Conservation (phyloP, 1,139 yeast species). For the Taphrina flavorubra region DNA sequence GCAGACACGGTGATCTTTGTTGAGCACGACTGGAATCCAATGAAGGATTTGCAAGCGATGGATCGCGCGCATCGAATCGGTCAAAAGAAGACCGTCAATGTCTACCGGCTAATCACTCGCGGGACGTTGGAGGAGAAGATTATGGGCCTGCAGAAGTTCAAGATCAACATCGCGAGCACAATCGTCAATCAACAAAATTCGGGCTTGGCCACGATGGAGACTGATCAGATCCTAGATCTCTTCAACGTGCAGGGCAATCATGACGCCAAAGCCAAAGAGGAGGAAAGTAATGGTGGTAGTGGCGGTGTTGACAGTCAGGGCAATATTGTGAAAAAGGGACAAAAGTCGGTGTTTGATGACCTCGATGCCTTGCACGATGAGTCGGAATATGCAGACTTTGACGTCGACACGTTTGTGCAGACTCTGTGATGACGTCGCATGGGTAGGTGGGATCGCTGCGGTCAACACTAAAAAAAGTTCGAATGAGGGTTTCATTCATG, state of each 20-base stretch:
- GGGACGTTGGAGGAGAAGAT: slow-evolving; percentile 95
- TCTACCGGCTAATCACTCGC: slow-evolving; percentile 87
- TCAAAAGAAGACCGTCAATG: slow-evolving; percentile 95
- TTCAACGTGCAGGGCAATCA: slow-evolving; percentile 63
- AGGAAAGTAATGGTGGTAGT: slow-evolving; percentile 52
- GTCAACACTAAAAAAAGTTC: not conserved
- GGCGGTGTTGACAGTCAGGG: slow-evolving; percentile 51
- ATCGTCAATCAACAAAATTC: slow-evolving; percentile 96
- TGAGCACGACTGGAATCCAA: slow-evolving; percentile 99
- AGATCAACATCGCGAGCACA: slow-evolving; percentile 95
- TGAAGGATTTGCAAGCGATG: slow-evolving; percentile 99
- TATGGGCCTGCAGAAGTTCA: slow-evolving; percentile 97
- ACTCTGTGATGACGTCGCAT: not conserved
- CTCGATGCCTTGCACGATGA: slow-evolving; percentile 25
- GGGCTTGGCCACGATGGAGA: slow-evolving; percentile 94
- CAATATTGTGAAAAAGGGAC: slow-evolving; percentile 46
- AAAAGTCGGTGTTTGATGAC: slow-evolving; percentile 53
- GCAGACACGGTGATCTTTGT: slow-evolving; percentile 98
- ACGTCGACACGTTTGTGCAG: slow-evolving; percentile 26
- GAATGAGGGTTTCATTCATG: too few species aligned
- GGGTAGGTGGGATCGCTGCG: not conserved
- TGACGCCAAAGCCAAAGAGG: slow-evolving; percentile 50
- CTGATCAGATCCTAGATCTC: slow-evolving; percentile 87
- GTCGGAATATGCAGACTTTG: slow-evolving; percentile 34
- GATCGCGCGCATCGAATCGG: slow-evolving; percentile 98